Conservation (phyloP, 1,284 basidiomycete genomes). For the Erythrobasidium hasegawianum region DNA sequence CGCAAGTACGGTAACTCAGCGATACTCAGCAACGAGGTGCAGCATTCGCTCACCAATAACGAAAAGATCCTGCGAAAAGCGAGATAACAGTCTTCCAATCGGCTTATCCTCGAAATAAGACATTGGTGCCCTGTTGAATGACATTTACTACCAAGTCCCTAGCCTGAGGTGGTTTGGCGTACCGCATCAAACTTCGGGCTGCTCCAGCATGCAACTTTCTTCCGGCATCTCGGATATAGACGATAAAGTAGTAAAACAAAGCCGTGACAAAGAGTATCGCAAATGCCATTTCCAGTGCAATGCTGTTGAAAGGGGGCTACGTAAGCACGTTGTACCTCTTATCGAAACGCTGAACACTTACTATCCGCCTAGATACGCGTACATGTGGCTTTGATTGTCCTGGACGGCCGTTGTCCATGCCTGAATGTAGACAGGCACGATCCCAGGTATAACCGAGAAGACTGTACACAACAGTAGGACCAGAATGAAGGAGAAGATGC, state of each 20-base stretch:
- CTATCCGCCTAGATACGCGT: slow-evolving; percentile 24
- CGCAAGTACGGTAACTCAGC: too few species aligned
- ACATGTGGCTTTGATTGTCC: slow-evolving; percentile 4
- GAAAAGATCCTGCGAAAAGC: slow-evolving; percentile 30
- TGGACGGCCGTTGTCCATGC: slow-evolving; percentile 19
- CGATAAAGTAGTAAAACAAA: slow-evolving; percentile 15
- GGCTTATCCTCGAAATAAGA: slow-evolving; percentile 31
- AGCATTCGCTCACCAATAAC: too few species aligned
- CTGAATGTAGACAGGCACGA: slow-evolving; percentile 23
- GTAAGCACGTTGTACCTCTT: not conserved
- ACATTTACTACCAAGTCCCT: too few species aligned
- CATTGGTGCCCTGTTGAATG: slow-evolving; percentile 5
- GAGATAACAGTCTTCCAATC: slow-evolving; percentile 23
- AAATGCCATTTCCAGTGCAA: slow-evolving; percentile 13
- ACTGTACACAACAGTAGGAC: not conserved
- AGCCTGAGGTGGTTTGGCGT: too few species aligned
- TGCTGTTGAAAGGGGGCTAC: not conserved
- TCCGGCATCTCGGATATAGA: slow-evolving; percentile 1
- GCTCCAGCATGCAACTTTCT: slow-evolving; percentile 7
- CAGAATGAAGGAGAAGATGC: slow-evolving; percentile 1
- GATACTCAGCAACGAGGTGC: too few species aligned
- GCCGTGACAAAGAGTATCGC: not conserved
- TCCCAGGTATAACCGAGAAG: not conserved
- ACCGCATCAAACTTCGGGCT: slow-evolving; percentile 11
- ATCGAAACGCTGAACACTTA: not conserved